phyloP scores from a whole-genome alignment of 805 yeast species.

The Lipomyces yamanashiensis region DNA sequence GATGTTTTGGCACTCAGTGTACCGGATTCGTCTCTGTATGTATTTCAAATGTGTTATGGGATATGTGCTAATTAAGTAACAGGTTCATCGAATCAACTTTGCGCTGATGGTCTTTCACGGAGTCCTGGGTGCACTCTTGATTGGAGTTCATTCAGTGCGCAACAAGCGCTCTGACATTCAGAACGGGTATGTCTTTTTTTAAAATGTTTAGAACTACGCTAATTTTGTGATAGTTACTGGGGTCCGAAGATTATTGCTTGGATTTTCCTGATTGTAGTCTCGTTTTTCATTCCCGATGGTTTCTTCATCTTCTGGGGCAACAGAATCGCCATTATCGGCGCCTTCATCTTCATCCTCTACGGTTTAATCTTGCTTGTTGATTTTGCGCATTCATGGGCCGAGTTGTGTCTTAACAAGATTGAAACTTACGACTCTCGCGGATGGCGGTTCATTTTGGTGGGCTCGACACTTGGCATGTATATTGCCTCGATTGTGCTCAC shows the following conservation, averaged over 20 bases:
- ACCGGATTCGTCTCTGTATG: constrained; percentile 92
- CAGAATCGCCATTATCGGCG: constrained; percentile 80
- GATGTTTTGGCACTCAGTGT: constrained; percentile 79
- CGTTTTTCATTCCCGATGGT: constrained; percentile 82
- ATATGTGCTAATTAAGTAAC: neutral
- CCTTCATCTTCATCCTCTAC: constrained; percentile 82
- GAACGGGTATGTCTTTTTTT: constrained; percentile 57
- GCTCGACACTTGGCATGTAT: constrained; percentile 89
- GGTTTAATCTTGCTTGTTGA: constrained; percentile 91
- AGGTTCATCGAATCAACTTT: constrained; percentile 75
- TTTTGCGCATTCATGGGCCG: constrained; percentile 99
- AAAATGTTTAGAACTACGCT: neutral
- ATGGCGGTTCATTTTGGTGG: constrained; percentile 81
- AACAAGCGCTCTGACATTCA: constrained; percentile 83
- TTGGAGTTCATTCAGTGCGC: constrained; percentile 76
- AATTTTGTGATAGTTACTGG: constrained; percentile 61
- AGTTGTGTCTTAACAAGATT: constrained; percentile 86
- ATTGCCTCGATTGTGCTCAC: constrained; percentile 72
- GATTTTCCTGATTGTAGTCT: constrained; percentile 57
- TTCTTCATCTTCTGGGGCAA: constrained; percentile 92
- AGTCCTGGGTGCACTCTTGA: constrained; percentile 64
- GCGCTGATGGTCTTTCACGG: constrained; percentile 84
- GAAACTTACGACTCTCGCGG: constrained; percentile 75
- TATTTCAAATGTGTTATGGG: neutral
- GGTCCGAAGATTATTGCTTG: constrained; percentile 68